Evolutionary conservation across 352 stramenopile species (phyloP).

Genomic region (Globisporangium polare): DNA sequence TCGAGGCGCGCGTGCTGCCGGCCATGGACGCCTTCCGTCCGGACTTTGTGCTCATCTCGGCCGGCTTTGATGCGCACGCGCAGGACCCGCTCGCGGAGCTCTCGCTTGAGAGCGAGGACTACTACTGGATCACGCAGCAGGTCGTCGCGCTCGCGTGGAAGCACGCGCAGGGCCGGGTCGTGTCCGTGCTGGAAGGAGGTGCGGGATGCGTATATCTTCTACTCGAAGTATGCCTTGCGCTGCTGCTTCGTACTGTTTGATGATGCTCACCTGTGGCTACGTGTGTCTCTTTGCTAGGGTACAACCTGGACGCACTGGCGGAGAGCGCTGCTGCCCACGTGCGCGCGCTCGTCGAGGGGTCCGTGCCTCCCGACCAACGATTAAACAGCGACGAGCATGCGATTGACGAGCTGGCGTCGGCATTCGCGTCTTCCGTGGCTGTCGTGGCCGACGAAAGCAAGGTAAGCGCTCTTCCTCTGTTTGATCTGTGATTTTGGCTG

Average conservation of each 20-base stretch:
- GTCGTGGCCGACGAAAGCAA: slow-evolving; percentile 5
- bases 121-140: slow-evolving; percentile 17
- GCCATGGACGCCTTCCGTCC: slow-evolving; percentile 86
- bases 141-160: slow-evolving; percentile 5
- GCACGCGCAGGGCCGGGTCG: slow-evolving; percentile 4
- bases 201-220: not conserved
- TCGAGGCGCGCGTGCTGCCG: slow-evolving; percentile 73
- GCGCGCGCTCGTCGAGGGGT: slow-evolving; percentile 28
- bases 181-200: slow-evolving; percentile 17
- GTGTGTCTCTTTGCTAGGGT: slow-evolving; percentile 15
- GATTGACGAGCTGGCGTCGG: slow-evolving; percentile 15
- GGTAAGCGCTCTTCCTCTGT: not conserved
- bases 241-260: not conserved
- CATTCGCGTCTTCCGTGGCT: slow-evolving; percentile 21
- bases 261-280: not conserved
- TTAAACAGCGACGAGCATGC: not conserved
- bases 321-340: slow-evolving; percentile 31
- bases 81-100: slow-evolving; percentile 90
- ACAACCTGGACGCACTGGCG: slow-evolving; percentile 29
- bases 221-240: not conserved
- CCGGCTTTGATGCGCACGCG: slow-evolving; percentile 94
- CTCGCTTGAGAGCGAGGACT: slow-evolving; percentile 38
- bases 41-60: slow-evolving; percentile 93
- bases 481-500: too few relatives aligned
- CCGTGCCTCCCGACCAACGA: not conserved